Evolutionary conservation across 2,329 filamentous ascomycete species (phyloP).

Genomic region (Trichoderma harzianum): DNA sequence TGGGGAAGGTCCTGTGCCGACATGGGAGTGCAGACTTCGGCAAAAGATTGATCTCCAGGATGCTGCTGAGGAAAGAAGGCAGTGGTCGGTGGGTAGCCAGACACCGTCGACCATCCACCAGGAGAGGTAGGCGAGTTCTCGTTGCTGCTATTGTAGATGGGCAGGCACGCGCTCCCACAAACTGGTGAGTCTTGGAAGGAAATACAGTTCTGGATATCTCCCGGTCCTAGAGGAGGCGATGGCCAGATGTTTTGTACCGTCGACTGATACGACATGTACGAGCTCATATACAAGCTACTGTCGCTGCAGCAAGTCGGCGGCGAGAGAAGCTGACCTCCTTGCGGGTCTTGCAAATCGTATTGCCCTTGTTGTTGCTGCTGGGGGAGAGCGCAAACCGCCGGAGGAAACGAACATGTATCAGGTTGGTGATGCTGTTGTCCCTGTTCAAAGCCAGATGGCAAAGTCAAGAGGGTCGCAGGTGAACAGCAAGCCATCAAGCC

Average conservation of each 20-base stretch:
- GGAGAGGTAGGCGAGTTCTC: conserved; percentile 32
- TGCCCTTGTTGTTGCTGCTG: neutral
- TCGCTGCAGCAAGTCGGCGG: conserved; percentile 20
- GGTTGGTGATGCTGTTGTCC: conserved; percentile 24
- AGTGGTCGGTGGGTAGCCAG: conserved; percentile 22
- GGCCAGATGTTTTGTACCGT: conserved; percentile 30
- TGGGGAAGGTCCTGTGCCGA: conserved; percentile 23
- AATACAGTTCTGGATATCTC: conserved; percentile 37
- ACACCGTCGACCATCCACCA: conserved; percentile 33
- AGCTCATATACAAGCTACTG: conserved; percentile 13
- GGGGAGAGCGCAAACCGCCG: conserved; percentile 16
- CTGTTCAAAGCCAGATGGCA: conserved; percentile 22
- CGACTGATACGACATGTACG: conserved; percentile 11
- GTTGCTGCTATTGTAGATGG: conserved; percentile 25
- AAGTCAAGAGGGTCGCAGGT: conserved; percentile 26
- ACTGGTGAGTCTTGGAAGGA: conserved; percentile 35
- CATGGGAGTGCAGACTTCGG: conserved; percentile 28
- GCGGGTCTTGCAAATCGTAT: neutral
- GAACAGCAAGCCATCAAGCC: conserved; percentile 27
- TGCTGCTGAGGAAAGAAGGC: conserved; percentile 23
- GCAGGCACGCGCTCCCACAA: conserved; percentile 23
- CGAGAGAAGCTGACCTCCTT: conserved; percentile 6
- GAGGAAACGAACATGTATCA: conserved; percentile 23
- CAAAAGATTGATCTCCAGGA: conserved; percentile 19
- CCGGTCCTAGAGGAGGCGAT: conserved; percentile 36